phyloP scores from a whole-genome alignment of 371 early-diverging fungal species.

The Mortierella polycephala region DNA sequence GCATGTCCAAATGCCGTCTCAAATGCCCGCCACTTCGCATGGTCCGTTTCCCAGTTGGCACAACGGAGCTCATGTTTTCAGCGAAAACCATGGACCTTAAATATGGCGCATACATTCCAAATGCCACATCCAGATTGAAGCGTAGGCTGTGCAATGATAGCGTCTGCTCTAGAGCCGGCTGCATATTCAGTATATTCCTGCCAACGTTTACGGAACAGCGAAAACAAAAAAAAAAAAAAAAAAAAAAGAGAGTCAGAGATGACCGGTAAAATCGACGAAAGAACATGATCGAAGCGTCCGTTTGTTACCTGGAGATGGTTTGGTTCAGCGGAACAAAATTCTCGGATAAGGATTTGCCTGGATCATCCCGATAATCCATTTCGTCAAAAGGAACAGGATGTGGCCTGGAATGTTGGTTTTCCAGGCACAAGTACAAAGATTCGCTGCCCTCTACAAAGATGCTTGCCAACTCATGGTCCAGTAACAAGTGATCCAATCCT shows the following conservation, averaged over 20 bases:
- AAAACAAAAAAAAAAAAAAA: slow-evolving; percentile 2
- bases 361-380: slow-evolving; percentile 18
- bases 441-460: slow-evolving; percentile 35
- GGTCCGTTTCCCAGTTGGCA: slow-evolving; percentile 42
- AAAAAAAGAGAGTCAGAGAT: not conserved
- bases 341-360: slow-evolving; percentile 8
- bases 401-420: slow-evolving; percentile 6
- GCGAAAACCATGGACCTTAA: slow-evolving; percentile 39
- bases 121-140: slow-evolving; percentile 24
- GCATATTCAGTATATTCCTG: slow-evolving; percentile 32
- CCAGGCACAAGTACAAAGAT: slow-evolving; percentile 15
- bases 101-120: slow-evolving; percentile 28
- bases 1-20: slow-evolving; percentile 27
- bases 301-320: slow-evolving; percentile 16
- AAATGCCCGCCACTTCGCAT: slow-evolving; percentile 51
- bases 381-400: slow-evolving; percentile 14
- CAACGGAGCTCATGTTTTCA: slow-evolving; percentile 21
- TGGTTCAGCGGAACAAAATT: slow-evolving; percentile 31
- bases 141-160: slow-evolving; percentile 36
- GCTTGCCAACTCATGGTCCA: slow-evolving; percentile 39
- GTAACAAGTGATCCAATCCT: slow-evolving; percentile 33
- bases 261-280: not conserved
- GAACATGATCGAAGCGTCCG: not conserved
- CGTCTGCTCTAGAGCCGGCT: slow-evolving; percentile 37
- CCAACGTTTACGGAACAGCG: not conserved